Conservation (phyloP, 73 alveolate genomes). For the Blepharisma stoltei region DNA sequence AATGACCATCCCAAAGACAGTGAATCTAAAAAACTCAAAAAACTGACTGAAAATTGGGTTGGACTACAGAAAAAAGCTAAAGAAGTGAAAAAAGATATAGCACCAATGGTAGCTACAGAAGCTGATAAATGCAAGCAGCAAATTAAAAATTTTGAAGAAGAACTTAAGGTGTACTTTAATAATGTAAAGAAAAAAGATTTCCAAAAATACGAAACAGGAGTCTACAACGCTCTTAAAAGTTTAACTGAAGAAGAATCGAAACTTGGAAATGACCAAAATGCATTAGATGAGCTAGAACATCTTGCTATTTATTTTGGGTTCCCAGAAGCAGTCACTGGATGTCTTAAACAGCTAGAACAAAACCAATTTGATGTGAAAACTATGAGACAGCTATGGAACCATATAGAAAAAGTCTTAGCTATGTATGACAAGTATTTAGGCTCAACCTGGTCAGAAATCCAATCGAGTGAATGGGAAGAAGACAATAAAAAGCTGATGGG, state of each 20-base stretch:
- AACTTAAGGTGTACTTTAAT: conserved; percentile 83
- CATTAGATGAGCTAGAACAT: conserved; percentile 75
- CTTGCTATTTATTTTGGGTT: conserved; percentile 89
- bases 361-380: conserved; percentile 80
- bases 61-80: conserved; percentile 86
- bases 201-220: conserved; percentile 92
- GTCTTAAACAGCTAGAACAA: conserved; percentile 82
- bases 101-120: conserved; percentile 90
- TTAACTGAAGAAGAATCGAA: conserved; percentile 70
- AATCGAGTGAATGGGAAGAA: conserved; percentile 97
- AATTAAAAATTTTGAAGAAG: conserved; percentile 94
- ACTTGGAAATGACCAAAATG: conserved; percentile 70
- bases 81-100: conserved; percentile 88
- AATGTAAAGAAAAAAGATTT: conserved; percentile 92
- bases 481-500: conserved; percentile 77
- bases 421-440: conserved; percentile 82
- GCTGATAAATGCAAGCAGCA: conserved; percentile 86
- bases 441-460: conserved; percentile 91
- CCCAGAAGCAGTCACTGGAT: conserved; percentile 92
- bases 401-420: conserved; percentile 75
- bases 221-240: conserved; percentile 72
- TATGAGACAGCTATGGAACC: conserved; percentile 91
- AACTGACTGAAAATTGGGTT: conserved; percentile 74
- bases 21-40: conserved; percentile 69
- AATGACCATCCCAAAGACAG: conserved; percentile 75